Base-by-base conservation (phyloP, 164 flowering plant species). In the Santalum album region DNA sequence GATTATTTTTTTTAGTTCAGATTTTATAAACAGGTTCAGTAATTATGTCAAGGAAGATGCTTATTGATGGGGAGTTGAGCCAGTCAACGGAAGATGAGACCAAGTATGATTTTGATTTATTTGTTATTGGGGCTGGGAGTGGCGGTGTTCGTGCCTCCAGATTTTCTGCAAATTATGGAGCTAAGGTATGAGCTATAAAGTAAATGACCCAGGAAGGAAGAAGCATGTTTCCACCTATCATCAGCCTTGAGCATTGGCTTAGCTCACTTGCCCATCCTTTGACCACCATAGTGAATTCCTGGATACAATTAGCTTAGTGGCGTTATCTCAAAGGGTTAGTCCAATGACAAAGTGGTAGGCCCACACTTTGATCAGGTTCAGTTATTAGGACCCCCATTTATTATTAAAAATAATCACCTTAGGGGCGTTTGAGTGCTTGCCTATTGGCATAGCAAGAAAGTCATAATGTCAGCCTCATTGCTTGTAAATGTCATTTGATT, bases 81-180 rank as follows among this genome's bases (percentile, higher is more conserved):
- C 44, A 63, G 20, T 10, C 72, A 5, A 66, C 52, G 42, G 78
- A 50, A 47, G 80, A 61, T 21, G 77, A 59, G 45, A 54, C 60
- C 16, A 71, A 78, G 21, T 88, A 65, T 51, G 98, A 92, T 49
- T 92, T 75, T 51, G 98, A 92, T 70, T 73, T 92, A 63, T 92
- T 89, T 69, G 94, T 87, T 16, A 89, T 89, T 61, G 96, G 98
- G 9, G 96, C 96, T 49, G 98, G 98, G 2, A 89, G 95, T 56
- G 98, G 98, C 2, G 98, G 98, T 22, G 98, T 92, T 66, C 88
- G 96, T 43, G 98, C 96, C 18, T 53, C 91, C 29, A 79, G 98
- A 49, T 80, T 87, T 63, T 72, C 98, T 12, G 86, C 98, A 67
- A 84, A 75, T 49, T 63, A 49, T 46, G 98, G 96, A 58, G 98